phyloP scores from a whole-genome alignment of 441 rosid genomes.

The Erodium trifolium region DNA sequence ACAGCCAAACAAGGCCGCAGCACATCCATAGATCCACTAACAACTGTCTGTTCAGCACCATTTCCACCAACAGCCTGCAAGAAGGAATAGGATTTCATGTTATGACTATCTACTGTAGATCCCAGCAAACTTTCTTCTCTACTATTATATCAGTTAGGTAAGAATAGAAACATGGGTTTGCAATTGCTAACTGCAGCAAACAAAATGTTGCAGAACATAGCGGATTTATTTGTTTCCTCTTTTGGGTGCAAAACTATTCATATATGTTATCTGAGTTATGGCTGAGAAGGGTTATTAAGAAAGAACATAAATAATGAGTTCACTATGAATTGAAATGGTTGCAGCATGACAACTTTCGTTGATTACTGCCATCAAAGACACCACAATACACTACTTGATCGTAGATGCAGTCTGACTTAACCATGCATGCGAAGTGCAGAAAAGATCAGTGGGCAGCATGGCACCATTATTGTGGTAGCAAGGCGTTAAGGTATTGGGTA shows the following conservation, averaged over 20 bases:
- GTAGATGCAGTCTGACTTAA: neutral
- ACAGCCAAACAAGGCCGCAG: constrained; percentile 97
- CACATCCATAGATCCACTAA: constrained; percentile 93
- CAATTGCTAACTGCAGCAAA: neutral
- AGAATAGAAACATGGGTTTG: neutral
- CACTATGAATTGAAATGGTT: neutral
- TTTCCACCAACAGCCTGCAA: constrained; percentile 92
- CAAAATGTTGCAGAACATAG: neutral
- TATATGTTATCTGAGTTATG: neutral
- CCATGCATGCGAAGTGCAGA: neutral
- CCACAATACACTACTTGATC: no score
- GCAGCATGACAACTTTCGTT: neutral
- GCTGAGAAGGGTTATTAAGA: neutral
- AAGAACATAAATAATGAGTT: neutral
- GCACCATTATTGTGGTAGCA: neutral
- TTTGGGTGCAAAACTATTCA: neutral
- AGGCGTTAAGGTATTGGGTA: neutral
- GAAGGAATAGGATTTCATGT: constrained; percentile 15
- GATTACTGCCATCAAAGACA: neutral
- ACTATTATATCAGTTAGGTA: neutral
- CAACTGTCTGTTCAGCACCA: constrained; percentile 87
- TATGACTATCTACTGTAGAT: constrained; percentile 15
- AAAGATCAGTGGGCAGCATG: neutral
- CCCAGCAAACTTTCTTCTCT: constrained; percentile 3
- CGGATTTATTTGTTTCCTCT: neutral